A percentile compares a stretch with the other conserved stretches of the same genome.
phyloP scores from a whole-genome alignment of 2,329 filamentous ascomycete species.

The Cladophialophora exuberans region DNA sequence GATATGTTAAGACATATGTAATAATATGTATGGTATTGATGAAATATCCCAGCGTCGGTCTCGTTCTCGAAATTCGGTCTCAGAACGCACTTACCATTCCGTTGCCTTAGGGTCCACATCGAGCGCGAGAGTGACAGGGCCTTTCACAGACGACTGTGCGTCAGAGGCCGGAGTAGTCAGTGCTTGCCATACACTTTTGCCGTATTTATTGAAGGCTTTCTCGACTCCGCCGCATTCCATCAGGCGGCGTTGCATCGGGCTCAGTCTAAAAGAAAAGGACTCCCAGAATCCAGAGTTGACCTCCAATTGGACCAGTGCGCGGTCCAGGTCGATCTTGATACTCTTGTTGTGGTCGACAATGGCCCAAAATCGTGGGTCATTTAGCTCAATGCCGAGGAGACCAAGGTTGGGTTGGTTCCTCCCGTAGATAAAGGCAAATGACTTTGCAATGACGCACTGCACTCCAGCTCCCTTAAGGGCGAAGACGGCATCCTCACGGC shows the following conservation, averaged over 20 bases:
- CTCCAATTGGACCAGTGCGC: constrained; percentile 23
- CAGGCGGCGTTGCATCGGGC: constrained; percentile 60
- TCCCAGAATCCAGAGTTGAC: constrained; percentile 60
- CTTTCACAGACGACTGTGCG: no score
- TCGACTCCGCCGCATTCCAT: constrained; percentile 45
- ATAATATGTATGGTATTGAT: no score
- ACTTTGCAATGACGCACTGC: constrained; percentile 49
- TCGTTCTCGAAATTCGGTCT: no score
- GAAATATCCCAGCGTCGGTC: no score
- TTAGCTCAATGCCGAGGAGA: constrained; percentile 48
- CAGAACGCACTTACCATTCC: no score
- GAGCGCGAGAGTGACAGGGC: no score
- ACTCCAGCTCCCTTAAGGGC: constrained; percentile 45
- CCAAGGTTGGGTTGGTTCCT: constrained; percentile 52
- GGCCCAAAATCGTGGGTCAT: constrained; percentile 45
- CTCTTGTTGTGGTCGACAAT: constrained; percentile 39
- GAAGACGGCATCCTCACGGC: constrained; percentile 48
- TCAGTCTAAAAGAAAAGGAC: no score
- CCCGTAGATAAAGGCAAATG: constrained; percentile 52
- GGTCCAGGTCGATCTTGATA: constrained; percentile 42
- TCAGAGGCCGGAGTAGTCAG: no score
- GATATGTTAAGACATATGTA: no score
- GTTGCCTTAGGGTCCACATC: no score
- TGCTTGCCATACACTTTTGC: constrained; percentile 24
- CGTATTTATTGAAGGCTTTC: constrained; percentile 17